Evolutionary conservation across 2,329 filamentous ascomycete genomes (phyloP), one percentile per base, ranked within the genome.

Genomic region (Penicillium brasilianum): DNA sequence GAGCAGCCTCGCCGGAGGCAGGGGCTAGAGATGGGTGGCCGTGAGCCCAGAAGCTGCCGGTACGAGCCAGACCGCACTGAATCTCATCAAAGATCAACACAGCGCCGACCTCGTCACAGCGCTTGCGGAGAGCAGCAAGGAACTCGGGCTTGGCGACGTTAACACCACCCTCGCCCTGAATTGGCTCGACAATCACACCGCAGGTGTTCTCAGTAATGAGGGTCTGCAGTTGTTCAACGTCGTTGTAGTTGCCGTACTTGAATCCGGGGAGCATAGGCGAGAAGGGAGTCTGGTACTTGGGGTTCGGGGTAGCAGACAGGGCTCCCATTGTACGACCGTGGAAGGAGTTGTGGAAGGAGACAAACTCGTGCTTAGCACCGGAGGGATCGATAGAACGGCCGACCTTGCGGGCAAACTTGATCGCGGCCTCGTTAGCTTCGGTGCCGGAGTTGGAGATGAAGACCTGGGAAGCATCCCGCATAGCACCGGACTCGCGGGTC

Each of bases 371-470:
- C 81, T 98, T 97, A 20, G 77, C 79, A 51, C 90, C 89, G 0
- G 87, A 87, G 0, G 90, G 87, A 65, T 93, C 89, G 30, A 88
- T 71, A 10, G 87, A 81, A 77, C 94, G 94, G 70, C 93, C 93
- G 22, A 90, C 89, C 80, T 99, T 99, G 70, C 95, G 87, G 20
- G 94, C 91, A 72, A 99, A 98, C 78, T 99, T 99, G 77, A 99
- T 90, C 37, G 94, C 95, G 1, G 94, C 95, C 81, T 99, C 95
- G 77, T 99, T 99, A 74, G 95, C 95, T 80, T 99, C 95, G 62
- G 91, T 92, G 61, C 95, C 95, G 4, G 93, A 97, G 81, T 99
- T 99, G 82, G 92, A 97, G 67, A 99, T 86, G 74, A 99, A 99
- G 2, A 92, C 92, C 59, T 91, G 87, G 20, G 85, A 83, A 18